phyloP scores from a whole-genome alignment of 1,284 basidiomycete species.

The Ganoderma meredithae region DNA sequence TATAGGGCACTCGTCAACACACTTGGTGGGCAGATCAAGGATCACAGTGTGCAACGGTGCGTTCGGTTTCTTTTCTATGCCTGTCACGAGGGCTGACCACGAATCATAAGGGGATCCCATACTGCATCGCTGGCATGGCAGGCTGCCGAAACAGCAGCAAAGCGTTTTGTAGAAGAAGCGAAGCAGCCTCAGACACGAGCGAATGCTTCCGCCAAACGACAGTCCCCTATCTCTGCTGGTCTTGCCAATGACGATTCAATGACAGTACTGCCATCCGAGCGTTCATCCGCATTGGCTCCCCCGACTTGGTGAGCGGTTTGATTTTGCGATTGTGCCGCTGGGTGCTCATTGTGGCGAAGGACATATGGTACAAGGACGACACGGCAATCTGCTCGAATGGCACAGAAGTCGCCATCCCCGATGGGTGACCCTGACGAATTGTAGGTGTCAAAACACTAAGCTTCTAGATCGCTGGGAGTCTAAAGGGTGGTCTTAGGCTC shows the following conservation, averaged over 20 bases:
- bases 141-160: not conserved
- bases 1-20: slow-evolving; percentile 25
- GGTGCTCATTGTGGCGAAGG: slow-evolving; percentile 6
- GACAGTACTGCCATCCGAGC: slow-evolving; percentile 1
- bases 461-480: not conserved
- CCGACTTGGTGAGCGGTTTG: slow-evolving; percentile 17
- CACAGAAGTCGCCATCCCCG: slow-evolving; percentile 34
- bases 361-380: slow-evolving; percentile 22
- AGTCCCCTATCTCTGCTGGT: slow-evolving; percentile 13
- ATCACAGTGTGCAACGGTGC: not conserved
- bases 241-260: slow-evolving; percentile 11
- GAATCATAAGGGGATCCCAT: not conserved
- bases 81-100: not conserved
- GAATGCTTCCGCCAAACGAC: not conserved
- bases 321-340: too few relatives aligned
- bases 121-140: not conserved
- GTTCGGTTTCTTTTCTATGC: not conserved
- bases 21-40: slow-evolving; percentile 16
- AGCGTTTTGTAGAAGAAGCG: not conserved
- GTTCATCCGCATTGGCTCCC: slow-evolving; percentile 11
- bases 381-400: slow-evolving; percentile 27
- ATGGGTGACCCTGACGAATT: slow-evolving; percentile 66
- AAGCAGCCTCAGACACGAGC: not conserved
- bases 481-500: slow-evolving; percentile 53
- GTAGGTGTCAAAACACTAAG: slow-evolving; percentile 46